Conservation (phyloP, 495 filamentous ascomycete genomes). For the Mytilinidion resinicola region DNA sequence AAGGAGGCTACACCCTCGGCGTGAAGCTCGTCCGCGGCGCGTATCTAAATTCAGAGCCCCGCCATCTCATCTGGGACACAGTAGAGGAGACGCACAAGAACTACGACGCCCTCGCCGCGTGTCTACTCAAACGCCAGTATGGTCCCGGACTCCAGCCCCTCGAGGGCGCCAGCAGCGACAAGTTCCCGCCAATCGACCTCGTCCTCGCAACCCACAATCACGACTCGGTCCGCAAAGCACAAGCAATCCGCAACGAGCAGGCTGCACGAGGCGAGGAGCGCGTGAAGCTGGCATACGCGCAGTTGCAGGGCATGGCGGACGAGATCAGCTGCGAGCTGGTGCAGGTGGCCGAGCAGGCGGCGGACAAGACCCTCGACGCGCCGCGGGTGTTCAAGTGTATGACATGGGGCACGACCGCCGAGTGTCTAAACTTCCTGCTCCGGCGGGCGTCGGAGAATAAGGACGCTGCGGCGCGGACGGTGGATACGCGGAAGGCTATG, state of each 20-base stretch:
- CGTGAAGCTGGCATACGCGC: constrained; percentile 65
- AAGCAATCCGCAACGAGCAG: constrained; percentile 51
- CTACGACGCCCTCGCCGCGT: constrained; percentile 58
- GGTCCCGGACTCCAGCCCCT: constrained; percentile 45
- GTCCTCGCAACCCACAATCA: constrained; percentile 91
- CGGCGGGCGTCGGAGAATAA: constrained; percentile 85
- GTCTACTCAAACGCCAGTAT: constrained; percentile 46
- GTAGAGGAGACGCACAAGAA: constrained; percentile 73
- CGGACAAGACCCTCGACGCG: constrained; percentile 15
- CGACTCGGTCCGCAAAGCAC: constrained; percentile 67
- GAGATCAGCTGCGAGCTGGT: constrained; percentile 83
- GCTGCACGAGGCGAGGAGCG: constrained; percentile 37
- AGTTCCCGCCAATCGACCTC: constrained; percentile 60
- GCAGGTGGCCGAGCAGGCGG: constrained; percentile 39
- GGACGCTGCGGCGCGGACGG: constrained; percentile 75
- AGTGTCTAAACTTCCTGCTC: constrained; percentile 91
- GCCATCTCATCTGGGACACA: constrained; percentile 68
- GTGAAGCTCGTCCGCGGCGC: constrained; percentile 91
- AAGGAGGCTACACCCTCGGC: constrained; percentile 71
- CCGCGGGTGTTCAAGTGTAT: constrained; percentile 79
- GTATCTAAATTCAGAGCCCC: constrained; percentile 75
- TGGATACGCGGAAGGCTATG: constrained; percentile 69
- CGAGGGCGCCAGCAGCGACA: constrained; percentile 25
- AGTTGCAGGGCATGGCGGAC: constrained; percentile 96
- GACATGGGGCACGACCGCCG: constrained; percentile 83